These are phyloP conservation scores for Vigna unguiculata DNA, from an alignment of 306 rosid species.

Conservation along the genomic window DNA sequence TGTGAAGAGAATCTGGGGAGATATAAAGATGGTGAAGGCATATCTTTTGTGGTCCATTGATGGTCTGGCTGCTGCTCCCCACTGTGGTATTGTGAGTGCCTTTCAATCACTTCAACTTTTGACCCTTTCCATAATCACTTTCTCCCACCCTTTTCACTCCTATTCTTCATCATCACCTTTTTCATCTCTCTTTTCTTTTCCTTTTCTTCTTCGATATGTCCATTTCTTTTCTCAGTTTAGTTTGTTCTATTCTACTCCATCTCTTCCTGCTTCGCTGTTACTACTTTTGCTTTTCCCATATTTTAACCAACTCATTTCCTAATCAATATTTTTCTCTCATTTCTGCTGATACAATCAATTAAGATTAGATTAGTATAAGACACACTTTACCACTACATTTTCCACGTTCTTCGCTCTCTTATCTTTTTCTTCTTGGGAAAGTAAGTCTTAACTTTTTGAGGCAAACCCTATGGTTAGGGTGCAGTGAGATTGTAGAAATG, in stretches of 20 bases:
- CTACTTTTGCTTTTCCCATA: background rate
- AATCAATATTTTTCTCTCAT: no score
- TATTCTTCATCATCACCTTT: slow-evolving; percentile 1
- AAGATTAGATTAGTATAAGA: background rate
- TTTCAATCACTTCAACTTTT: slow-evolving; percentile 41
- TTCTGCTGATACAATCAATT: background rate
- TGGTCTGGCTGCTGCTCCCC: slow-evolving; percentile 57
- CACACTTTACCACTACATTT: background rate
- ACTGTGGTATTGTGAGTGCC: slow-evolving; percentile 41
- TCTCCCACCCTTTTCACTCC: slow-evolving; percentile 30
- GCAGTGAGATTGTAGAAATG: background rate
- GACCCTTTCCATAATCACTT: slow-evolving; percentile 42
- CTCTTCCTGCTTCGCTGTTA: slow-evolving; percentile 16
- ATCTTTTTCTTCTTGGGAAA: background rate
- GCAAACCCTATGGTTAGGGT: background rate
- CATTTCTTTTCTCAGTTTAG: slow-evolving; percentile 35
- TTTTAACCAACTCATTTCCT: background rate
- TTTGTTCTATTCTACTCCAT: background rate
- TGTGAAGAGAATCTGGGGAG: slow-evolving; percentile 20
- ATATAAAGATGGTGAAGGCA: background rate
- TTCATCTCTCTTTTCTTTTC: background rate
- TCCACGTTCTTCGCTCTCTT: background rate
- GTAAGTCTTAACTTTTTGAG: background rate
- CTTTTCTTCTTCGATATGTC: slow-evolving; percentile 16
- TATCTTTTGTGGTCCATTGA: slow-evolving; percentile 46